phyloP scores from a whole-genome alignment of 1,284 basidiomycete genomes.

The Papiliotrema fonsecae region DNA sequence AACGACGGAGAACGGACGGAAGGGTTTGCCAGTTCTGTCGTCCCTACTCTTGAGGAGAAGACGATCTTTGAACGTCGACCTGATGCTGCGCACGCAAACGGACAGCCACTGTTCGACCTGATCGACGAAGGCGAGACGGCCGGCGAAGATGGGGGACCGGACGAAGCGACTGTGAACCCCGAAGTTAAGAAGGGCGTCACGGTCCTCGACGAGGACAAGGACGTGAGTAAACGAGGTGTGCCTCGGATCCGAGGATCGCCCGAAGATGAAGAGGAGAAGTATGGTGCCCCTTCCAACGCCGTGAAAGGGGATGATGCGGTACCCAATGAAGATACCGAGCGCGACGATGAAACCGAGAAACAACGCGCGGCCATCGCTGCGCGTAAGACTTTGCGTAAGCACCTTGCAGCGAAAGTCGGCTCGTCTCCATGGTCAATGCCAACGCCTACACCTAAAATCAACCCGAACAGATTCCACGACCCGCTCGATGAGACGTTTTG shows the following conservation, averaged over 20 bases:
- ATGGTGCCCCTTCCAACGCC: slow-evolving; percentile 57
- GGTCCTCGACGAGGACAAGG: slow-evolving; percentile 15
- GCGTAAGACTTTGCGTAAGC: slow-evolving; percentile 56
- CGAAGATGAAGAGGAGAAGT: slow-evolving; percentile 33
- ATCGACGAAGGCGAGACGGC: slow-evolving; percentile 19
- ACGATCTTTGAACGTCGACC: slow-evolving; percentile 52
- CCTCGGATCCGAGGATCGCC: slow-evolving; percentile 13
- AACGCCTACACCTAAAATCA: slow-evolving; percentile 63
- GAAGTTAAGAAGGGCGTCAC: slow-evolving; percentile 19
- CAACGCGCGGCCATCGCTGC: slow-evolving; percentile 55
- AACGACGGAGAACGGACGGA: slow-evolving; percentile 54
- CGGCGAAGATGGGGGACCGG: slow-evolving; percentile 5
- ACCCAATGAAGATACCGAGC: slow-evolving; percentile 23
- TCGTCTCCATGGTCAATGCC: slow-evolving; percentile 51
- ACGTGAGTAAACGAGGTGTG: slow-evolving; percentile 16
- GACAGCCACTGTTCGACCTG: slow-evolving; percentile 46
- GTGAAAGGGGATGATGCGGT: slow-evolving; percentile 50
- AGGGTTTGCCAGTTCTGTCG: slow-evolving; percentile 61
- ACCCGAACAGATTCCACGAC: slow-evolving; percentile 76
- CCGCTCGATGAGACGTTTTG: slow-evolving; percentile 80
- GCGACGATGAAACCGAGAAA: slow-evolving; percentile 54
- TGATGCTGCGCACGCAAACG: slow-evolving; percentile 36
- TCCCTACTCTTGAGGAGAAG: slow-evolving; percentile 71
- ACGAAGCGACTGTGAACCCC: slow-evolving; percentile 25
- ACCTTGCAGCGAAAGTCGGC: slow-evolving; percentile 56